phyloP scores from a whole-genome alignment of 768 basidiomycete species.

The Pulveroboletus sp. region DNA sequence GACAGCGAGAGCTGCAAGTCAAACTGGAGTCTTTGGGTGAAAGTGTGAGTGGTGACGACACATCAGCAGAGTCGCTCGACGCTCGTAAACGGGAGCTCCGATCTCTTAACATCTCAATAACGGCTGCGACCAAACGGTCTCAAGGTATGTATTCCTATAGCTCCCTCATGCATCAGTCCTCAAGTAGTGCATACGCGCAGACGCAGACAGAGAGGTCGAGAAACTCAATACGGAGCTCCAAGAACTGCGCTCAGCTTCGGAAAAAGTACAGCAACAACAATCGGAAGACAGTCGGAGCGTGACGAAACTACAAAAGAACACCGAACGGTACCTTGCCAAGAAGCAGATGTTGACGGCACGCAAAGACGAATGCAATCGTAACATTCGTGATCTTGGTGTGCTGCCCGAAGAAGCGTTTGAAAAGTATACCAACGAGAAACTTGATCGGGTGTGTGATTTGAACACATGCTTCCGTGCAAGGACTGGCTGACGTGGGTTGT shows the following conservation, averaged over 20 bases:
- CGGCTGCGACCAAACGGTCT: slow-evolving; percentile 55
- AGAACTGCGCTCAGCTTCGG: slow-evolving; percentile 58
- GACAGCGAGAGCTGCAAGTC: slow-evolving; percentile 69
- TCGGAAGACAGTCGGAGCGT: slow-evolving; percentile 82
- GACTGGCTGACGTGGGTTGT: slow-evolving; percentile 1
- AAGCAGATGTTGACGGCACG: slow-evolving; percentile 77
- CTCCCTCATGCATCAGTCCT: neutral
- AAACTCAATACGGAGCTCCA: slow-evolving; percentile 58
- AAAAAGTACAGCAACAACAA: slow-evolving; percentile 77
- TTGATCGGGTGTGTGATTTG: slow-evolving; percentile 68
- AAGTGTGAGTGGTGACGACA: slow-evolving; percentile 47
- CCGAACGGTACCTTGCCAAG: slow-evolving; percentile 92
- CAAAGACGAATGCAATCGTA: slow-evolving; percentile 92
- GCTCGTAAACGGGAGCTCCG: slow-evolving; percentile 64
- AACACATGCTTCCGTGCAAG: neutral
- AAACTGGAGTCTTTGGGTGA: slow-evolving; percentile 77
- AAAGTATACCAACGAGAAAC: slow-evolving; percentile 84
- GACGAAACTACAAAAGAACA: slow-evolving; percentile 89
- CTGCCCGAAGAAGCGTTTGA: slow-evolving; percentile 96
- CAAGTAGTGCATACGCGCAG: slow-evolving; percentile 31
- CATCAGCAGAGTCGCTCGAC: slow-evolving; percentile 64
- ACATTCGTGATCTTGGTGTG: slow-evolving; percentile 93
- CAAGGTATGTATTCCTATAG: slow-evolving; percentile 39
- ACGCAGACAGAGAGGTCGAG: slow-evolving; percentile 70
- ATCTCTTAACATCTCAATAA: slow-evolving; percentile 61